These are phyloP conservation scores for Wallacemonas rigidus DNA, from an alignment of 208 protist species.

Conservation along the genomic window DNA sequence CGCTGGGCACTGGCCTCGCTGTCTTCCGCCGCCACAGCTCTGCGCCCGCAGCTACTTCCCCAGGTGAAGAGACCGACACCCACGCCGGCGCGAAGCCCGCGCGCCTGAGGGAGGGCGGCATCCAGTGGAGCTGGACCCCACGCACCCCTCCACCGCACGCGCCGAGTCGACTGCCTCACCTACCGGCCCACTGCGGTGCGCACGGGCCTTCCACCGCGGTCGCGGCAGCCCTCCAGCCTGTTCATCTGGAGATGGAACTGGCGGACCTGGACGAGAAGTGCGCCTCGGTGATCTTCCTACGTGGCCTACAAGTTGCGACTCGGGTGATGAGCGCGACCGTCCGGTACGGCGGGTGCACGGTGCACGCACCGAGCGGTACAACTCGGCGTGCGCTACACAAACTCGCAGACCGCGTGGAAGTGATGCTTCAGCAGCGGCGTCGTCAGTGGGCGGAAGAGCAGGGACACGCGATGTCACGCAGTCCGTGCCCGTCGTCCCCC, in stretches of 20 bases:
- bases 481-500: too few species aligned
- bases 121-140: slow-evolving; percentile 10
- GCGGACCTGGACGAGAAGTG: neutral
- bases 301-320: neutral
- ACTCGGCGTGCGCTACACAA: slow-evolving; percentile 2
- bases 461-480: neutral
- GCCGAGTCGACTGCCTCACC: neutral
- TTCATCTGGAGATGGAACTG: slow-evolving; percentile 8
- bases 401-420: neutral
- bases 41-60: neutral
- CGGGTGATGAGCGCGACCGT: slow-evolving; percentile 6
- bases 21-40: slow-evolving; percentile 25
- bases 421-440: neutral
- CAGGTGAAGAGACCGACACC: too few species aligned
- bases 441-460: neutral
- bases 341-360: neutral
- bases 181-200: neutral
- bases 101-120: neutral
- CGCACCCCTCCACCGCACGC: neutral
- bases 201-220: neutral
- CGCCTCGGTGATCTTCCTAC: slow-evolving; percentile 1
- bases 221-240: neutral
- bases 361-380: neutral
- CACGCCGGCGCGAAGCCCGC: neutral
- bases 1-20: slow-evolving; percentile 41